These are phyloP conservation scores for Suillus plorans DNA, from an alignment of 768 basidiomycete species.

Conservation along the genomic window DNA sequence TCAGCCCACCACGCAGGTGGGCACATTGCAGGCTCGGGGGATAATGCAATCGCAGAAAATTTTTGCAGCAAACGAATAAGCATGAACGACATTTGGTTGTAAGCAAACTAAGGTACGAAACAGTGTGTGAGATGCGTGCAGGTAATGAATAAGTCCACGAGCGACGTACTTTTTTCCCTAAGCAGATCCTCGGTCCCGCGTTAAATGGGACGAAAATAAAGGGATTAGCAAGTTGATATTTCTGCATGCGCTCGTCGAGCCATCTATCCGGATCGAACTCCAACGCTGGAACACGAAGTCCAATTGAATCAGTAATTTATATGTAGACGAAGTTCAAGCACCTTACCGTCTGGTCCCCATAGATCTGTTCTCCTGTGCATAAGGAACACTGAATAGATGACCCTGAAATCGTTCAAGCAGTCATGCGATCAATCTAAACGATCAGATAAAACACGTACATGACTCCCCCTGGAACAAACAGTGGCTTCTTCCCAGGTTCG, in stretches of 20 bases:
- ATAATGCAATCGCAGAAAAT: constrained; percentile 26
- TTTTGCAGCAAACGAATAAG: constrained; percentile 27
- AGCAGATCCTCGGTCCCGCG: constrained; percentile 38
- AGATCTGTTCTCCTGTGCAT: constrained; percentile 37
- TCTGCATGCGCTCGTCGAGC: constrained; percentile 36
- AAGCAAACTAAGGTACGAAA: constrained; percentile 29
- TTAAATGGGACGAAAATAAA: constrained; percentile 44
- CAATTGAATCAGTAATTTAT: not conserved
- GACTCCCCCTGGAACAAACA: constrained; percentile 27
- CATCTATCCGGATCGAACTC: constrained; percentile 42
- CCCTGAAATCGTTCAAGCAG: constrained; percentile 11
- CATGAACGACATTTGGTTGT: constrained; percentile 32
- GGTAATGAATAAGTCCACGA: constrained; percentile 15
- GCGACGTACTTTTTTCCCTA: constrained; percentile 30
- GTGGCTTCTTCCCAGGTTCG: constrained; percentile 23
- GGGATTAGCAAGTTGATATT: constrained; percentile 37
- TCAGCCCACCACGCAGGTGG: constrained; percentile 28
- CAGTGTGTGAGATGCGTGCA: constrained; percentile 5
- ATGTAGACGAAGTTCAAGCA: not conserved
- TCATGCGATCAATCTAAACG: not conserved
- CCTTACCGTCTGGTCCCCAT: constrained; percentile 36
- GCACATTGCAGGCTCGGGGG: constrained; percentile 19
- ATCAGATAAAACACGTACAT: constrained; percentile 11
- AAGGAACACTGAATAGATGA: constrained; percentile 24
- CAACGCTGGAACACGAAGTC: constrained; percentile 12